Conservation (phyloP, 306 rosid genomes). For the Dryas octopetala region DNA sequence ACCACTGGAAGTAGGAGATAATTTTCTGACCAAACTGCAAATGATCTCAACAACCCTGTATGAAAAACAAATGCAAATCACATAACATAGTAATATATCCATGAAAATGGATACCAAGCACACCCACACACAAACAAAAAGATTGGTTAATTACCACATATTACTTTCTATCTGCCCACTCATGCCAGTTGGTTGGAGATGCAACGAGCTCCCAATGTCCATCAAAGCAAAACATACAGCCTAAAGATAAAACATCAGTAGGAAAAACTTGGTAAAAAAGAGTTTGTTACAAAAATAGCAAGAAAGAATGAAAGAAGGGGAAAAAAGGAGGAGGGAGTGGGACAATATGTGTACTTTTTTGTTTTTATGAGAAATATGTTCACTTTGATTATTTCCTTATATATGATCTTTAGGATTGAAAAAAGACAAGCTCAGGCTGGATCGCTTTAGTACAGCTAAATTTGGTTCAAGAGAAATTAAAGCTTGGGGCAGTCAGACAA, state of each 20-base stretch:
- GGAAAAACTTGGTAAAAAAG: constrained; percentile 7
- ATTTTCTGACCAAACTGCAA: constrained; percentile 65
- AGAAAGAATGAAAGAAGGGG: neutral
- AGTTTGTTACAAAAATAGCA: neutral
- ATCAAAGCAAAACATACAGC: constrained; percentile 70
- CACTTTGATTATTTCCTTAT: neutral
- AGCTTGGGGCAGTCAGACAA: neutral
- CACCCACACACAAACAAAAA: constrained; percentile 5
- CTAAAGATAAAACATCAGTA: constrained; percentile 38
- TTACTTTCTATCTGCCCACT: constrained; percentile 51
- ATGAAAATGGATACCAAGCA: constrained; percentile 9
- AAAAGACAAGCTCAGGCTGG: too few relatives aligned
- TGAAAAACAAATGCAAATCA: constrained; percentile 19
- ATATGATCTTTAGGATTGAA: too few relatives aligned
- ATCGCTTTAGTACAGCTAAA: neutral
- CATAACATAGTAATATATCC: constrained; percentile 4
- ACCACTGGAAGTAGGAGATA: constrained; percentile 56
- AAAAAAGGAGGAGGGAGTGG: neutral
- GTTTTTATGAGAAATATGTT: too few relatives aligned
- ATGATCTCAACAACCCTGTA: constrained; percentile 79
- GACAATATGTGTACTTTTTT: too few relatives aligned
- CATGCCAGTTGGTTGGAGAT: constrained; percentile 42
- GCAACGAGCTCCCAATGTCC: constrained; percentile 47
- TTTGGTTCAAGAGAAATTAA: neutral
- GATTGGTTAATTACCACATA: constrained; percentile 55